Evolutionary conservation across 1,284 basidiomycete species (phyloP).

Genomic region (Albatrellus sp.): DNA sequence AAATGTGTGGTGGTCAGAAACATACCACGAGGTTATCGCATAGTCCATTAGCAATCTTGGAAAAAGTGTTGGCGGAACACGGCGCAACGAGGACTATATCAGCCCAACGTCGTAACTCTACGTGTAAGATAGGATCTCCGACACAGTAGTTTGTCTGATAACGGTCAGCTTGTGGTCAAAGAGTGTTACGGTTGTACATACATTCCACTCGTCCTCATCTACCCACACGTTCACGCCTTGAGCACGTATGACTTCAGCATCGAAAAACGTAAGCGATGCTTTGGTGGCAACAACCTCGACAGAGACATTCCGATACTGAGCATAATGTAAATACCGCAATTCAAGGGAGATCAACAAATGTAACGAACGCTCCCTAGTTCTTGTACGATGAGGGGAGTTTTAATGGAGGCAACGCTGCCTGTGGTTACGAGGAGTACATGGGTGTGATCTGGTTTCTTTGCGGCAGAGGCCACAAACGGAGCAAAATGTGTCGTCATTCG

Average conservation of each 20-base stretch:
- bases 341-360: neutral
- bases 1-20: neutral
- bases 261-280: constrained; percentile 70
- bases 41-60: constrained; percentile 80
- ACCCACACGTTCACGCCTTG: constrained; percentile 70
- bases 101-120: constrained; percentile 93
- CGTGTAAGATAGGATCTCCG: constrained; percentile 91
- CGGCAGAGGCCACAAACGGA: neutral
- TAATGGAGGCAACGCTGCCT: constrained; percentile 91
- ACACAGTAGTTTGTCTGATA: constrained; percentile 35
- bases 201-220: constrained; percentile 88
- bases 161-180: neutral
- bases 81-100: constrained; percentile 91
- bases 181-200: constrained; percentile 6
- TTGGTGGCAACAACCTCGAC: constrained; percentile 82
- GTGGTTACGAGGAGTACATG: constrained; percentile 82
- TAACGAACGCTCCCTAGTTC: constrained; percentile 52
- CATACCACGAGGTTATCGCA: constrained; percentile 84
- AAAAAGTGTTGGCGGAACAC: constrained; percentile 89
- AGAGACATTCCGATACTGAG: constrained; percentile 59
- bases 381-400: constrained; percentile 80
- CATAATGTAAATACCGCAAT: neutral
- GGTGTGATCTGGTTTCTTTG: constrained; percentile 22
- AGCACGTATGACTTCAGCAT: constrained; percentile 36
- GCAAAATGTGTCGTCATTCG: neutral